Evolutionary conservation across 192 early-diverging fungal genomes (phyloP).

Genomic region (Diversispora eburnea): DNA sequence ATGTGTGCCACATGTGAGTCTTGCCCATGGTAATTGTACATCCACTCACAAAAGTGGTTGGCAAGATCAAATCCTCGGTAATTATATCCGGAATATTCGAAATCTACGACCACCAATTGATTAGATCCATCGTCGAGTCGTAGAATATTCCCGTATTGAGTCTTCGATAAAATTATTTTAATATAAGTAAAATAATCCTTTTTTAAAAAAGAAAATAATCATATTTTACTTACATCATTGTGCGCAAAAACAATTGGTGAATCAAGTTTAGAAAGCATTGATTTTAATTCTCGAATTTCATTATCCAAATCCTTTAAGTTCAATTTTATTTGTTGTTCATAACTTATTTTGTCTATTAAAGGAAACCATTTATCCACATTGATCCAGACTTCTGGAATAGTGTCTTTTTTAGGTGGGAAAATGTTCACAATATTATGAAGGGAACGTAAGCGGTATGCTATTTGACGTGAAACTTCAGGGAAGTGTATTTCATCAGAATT

Average conservation of each 20-base stretch:
- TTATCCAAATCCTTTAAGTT: constrained; percentile 47
- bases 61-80: constrained; percentile 75
- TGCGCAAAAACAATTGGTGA: constrained; percentile 85
- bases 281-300: constrained; percentile 49
- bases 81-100: constrained; percentile 81
- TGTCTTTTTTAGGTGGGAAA: constrained; percentile 49
- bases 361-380: constrained; percentile 65
- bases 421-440: constrained; percentile 69
- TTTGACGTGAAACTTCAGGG: constrained; percentile 58
- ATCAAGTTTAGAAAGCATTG: constrained; percentile 34
- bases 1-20: constrained; percentile 42
- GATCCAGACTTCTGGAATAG: constrained; percentile 61
- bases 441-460: constrained; percentile 68
- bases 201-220: background rate
- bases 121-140: constrained; percentile 48
- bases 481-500: constrained; percentile 65
- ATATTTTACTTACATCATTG: constrained; percentile 64
- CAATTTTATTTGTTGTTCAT: constrained; percentile 20
- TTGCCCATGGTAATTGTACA: constrained; percentile 69
- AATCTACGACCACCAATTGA: constrained; percentile 74
- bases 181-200: background rate
- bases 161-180: constrained; percentile 33
- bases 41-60: constrained; percentile 87
- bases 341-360: background rate
- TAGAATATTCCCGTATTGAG: constrained; percentile 89